Evolutionary conservation across 371 early-diverging fungal genomes (phyloP).

Genomic region (Mortierella sp.): DNA sequence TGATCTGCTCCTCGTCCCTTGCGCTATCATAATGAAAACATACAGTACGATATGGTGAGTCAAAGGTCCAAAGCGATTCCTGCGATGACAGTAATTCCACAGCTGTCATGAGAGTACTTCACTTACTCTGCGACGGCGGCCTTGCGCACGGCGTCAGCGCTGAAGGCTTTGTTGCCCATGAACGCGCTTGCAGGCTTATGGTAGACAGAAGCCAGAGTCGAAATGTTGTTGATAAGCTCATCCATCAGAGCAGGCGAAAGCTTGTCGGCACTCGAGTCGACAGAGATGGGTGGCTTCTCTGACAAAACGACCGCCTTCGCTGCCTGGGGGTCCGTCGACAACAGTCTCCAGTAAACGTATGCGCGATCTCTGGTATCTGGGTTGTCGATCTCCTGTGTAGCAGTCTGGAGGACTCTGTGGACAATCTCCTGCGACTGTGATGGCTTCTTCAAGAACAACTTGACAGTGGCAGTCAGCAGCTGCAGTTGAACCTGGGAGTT

Average conservation of each 20-base stretch:
- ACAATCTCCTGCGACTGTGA: slow-evolving; percentile 91
- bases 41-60: neutral
- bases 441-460: slow-evolving; percentile 94
- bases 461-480: slow-evolving; percentile 95
- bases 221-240: slow-evolving; percentile 89
- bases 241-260: slow-evolving; percentile 77
- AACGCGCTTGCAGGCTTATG: slow-evolving; percentile 91
- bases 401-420: slow-evolving; percentile 91
- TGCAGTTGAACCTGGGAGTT: slow-evolving; percentile 90
- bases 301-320: slow-evolving; percentile 85
- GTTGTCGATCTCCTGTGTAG: slow-evolving; percentile 94
- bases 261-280: slow-evolving; percentile 74
- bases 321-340: slow-evolving; percentile 90
- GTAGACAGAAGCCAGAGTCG: slow-evolving; percentile 92
- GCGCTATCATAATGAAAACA: slow-evolving; percentile 50
- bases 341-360: slow-evolving; percentile 96
- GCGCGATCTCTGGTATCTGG: slow-evolving; percentile 98
- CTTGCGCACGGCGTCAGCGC: slow-evolving; percentile 70
- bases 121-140: slow-evolving; percentile 64
- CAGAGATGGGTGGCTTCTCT: slow-evolving; percentile 94
- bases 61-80: neutral
- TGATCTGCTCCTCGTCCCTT: slow-evolving; percentile 67
- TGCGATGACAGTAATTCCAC: no score
- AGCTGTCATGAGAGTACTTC: neutral
- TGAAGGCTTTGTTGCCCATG: slow-evolving; percentile 75